Percentiles rank a stretch among this genome's conserved stretches.
Conservation (phyloP, 306 rosid genomes). For the Gillenia trifoliata region DNA sequence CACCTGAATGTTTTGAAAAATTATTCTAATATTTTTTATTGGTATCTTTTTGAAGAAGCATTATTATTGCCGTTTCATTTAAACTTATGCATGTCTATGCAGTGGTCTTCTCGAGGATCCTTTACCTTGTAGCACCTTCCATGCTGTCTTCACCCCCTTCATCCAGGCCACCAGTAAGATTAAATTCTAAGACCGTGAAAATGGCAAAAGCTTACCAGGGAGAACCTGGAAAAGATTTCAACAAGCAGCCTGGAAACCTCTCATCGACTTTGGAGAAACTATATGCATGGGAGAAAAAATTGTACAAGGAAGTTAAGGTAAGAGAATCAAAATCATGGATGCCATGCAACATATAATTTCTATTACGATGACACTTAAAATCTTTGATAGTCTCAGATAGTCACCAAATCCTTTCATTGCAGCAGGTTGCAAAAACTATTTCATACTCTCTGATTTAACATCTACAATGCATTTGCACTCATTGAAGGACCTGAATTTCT, state of each 20-base stretch:
- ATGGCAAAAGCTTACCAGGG: slow-evolving; percentile 61
- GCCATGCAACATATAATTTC: background rate
- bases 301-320: slow-evolving; percentile 95
- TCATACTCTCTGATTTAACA: background rate
- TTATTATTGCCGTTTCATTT: background rate
- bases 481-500: background rate
- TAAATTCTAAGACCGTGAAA: slow-evolving; percentile 56
- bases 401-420: background rate
- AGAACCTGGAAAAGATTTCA: slow-evolving; percentile 54
- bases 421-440: background rate
- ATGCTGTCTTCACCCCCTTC: slow-evolving; percentile 43
- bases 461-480: background rate
- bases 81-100: slow-evolving; percentile 32
- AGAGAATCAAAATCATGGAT: background rate
- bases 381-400: background rate
- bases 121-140: slow-evolving; percentile 58
- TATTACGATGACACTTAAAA: background rate
- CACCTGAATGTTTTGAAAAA: background rate
- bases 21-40: background rate
- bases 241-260: slow-evolving; percentile 52
- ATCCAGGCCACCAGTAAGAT: slow-evolving; percentile 25
- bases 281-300: slow-evolving; percentile 92
- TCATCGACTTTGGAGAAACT: slow-evolving; percentile 83
- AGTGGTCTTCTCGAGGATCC: slow-evolving; percentile 66
- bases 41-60: background rate